Evolutionary conservation across 768 basidiomycete genomes (phyloP), one percentile per base, ranked within the genome.

Genomic region (Hebeloma cylindrosporum): DNA sequence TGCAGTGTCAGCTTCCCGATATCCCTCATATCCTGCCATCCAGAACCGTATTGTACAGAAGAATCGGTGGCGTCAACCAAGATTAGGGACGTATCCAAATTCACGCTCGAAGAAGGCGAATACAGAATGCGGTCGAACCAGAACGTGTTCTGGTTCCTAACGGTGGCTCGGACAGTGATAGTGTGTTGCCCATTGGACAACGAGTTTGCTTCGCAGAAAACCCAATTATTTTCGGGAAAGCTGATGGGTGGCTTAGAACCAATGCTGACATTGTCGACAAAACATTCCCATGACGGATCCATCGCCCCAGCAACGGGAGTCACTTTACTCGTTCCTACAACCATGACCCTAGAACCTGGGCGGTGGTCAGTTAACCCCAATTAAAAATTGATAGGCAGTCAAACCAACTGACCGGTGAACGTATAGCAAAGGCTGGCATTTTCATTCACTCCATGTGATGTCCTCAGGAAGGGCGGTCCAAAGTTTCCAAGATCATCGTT

Each of bases 81-180:
- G 11, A 48, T 44, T 4, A 26, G 28, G 22, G 48, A 32, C 21
- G 48, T 40, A 22, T 48, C 31, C 14, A 52, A 42, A 2, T 35
- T 26, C 3, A 41, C 39, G 21, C 16, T 37, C 2, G 47, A 14
- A 1, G 47, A 52, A 1, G 51, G 47, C 2, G 30, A n/a, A 27
- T 52, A 52, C 20, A 40, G 37, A 14, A 52, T 39, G 13, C 27
- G 13, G 26, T 52, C 51, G 5, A 52, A 41, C 47, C 51, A 52
- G 28, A 52, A 42, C 5, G 51, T 52, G 14, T 43, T 26, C 10
- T 35, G 30, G 22, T 18, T 17, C 17, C 22, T 21, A 2, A 48
- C 51, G 11, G 38, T 52, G 2, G 36, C 47, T 5, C 38, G 39
- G 17, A 52, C 21, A 9, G 43, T 45, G 9, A 52, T 23, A 5